A percentile compares a stretch with the other conserved stretches of the same genome.
phyloP scores from a whole-genome alignment of 2,329 filamentous ascomycete species.

The Paecilomyces fulvus region DNA sequence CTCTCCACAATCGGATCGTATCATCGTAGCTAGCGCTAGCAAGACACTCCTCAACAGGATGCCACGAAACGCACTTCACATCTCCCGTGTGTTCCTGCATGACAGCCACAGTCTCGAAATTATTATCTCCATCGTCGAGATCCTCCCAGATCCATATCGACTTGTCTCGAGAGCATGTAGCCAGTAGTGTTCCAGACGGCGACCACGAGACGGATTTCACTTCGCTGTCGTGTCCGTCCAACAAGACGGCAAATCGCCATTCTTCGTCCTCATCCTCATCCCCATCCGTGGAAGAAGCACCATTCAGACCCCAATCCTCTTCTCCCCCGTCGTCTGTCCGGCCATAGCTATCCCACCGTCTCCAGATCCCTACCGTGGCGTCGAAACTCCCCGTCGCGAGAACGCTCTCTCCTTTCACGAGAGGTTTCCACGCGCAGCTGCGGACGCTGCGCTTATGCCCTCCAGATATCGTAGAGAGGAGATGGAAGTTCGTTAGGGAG shows the following conservation, averaged over 20 bases:
- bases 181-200: slow-evolving; percentile 65
- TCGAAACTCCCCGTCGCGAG: slow-evolving; percentile 93
- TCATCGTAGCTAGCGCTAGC: slow-evolving; percentile 94
- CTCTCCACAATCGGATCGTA: slow-evolving; percentile 77
- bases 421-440: slow-evolving; percentile 78
- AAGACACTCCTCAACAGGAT: slow-evolving; percentile 69
- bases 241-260: slow-evolving; percentile 84
- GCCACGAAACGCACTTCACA: slow-evolving; percentile 91
- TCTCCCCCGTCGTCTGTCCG: slow-evolving; percentile 15
- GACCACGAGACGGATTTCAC: slow-evolving; percentile 69
- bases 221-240: slow-evolving; percentile 93
- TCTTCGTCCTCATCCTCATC: slow-evolving; percentile 59
- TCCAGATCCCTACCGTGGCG: slow-evolving; percentile 79
- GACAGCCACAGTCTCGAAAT: slow-evolving; percentile 94
- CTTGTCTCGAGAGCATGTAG: slow-evolving; percentile 88
- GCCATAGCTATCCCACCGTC: slow-evolving; percentile 47
- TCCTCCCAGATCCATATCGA: slow-evolving; percentile 99
- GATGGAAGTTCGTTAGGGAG: slow-evolving; percentile 70
- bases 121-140: slow-evolving; percentile 73
- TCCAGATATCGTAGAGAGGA: slow-evolving; percentile 71
- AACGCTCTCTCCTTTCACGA: slow-evolving; percentile 57
- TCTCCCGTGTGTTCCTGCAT: slow-evolving; percentile 91
- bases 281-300: slow-evolving; percentile 20
- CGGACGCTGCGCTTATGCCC: slow-evolving; percentile 90
- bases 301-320: slow-evolving; percentile 18